These are phyloP conservation scores for Yamadazyma tumulicola DNA, from an alignment of 805 yeast genomes.

Conservation along the genomic window DNA sequence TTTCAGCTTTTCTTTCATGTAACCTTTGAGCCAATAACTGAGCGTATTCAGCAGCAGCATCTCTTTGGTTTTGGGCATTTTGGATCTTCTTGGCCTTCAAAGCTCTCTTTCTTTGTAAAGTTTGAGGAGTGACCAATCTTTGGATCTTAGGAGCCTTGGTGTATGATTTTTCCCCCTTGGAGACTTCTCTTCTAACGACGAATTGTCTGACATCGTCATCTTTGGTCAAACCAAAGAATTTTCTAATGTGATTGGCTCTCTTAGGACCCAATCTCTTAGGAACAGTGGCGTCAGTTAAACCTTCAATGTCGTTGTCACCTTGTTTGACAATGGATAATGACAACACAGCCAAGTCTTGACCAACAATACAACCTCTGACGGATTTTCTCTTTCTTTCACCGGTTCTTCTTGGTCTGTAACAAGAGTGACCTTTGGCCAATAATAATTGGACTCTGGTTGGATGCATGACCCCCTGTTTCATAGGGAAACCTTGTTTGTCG, in stretches of 20 bases:
- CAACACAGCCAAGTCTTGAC: slow-evolving; percentile 93
- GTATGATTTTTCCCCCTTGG: slow-evolving; percentile 97
- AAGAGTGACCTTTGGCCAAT: slow-evolving; percentile 89
- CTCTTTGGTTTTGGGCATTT: slow-evolving; percentile 98
- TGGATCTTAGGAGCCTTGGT: slow-evolving; percentile 99
- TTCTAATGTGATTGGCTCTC: slow-evolving; percentile 99
- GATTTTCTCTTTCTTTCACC: slow-evolving; percentile 99
- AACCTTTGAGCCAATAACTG: slow-evolving; percentile 97
- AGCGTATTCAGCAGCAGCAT: slow-evolving; percentile 99
- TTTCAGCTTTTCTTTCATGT: slow-evolving; percentile 97
- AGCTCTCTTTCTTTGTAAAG: slow-evolving; percentile 98
- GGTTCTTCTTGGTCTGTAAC: slow-evolving; percentile 99
- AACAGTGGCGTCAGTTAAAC: slow-evolving; percentile 89
- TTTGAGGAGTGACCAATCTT: slow-evolving; percentile 98
- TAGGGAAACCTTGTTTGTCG: slow-evolving; percentile 99
- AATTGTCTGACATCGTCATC: slow-evolving; percentile 85
- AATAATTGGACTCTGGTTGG: slow-evolving; percentile 99
- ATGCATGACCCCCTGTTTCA: slow-evolving; percentile 99
- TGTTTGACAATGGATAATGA: slow-evolving; percentile 93
- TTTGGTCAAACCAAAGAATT: slow-evolving; percentile 97
- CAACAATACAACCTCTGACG: slow-evolving; percentile 99
- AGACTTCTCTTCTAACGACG: slow-evolving; percentile 97
- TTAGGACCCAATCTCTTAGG: slow-evolving; percentile 99
- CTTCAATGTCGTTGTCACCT: slow-evolving; percentile 94
- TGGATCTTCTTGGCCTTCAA: slow-evolving; percentile 88